Conservation (phyloP, 1,284 basidiomycete species). For the Ustilago loliicola region DNA sequence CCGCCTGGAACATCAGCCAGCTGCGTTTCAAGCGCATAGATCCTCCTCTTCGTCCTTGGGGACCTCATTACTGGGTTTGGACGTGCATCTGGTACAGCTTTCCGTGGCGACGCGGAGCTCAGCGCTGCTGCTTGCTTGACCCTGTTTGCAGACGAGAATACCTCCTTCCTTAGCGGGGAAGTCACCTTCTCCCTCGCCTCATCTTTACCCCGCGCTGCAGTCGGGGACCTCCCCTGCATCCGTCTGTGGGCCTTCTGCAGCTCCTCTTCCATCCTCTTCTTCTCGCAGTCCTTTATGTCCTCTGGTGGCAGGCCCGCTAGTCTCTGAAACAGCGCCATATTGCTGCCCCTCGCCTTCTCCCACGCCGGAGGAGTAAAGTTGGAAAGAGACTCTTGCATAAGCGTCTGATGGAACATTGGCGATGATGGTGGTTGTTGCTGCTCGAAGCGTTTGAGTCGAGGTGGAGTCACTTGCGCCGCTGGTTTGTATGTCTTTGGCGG, state of each 20-base stretch:
- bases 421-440: slow-evolving; percentile 12
- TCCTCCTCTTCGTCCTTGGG: slow-evolving; percentile 39
- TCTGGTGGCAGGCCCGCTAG: slow-evolving; percentile 30
- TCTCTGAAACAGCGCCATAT: slow-evolving; percentile 34
- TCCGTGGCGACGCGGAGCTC: not conserved
- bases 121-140: slow-evolving; percentile 7
- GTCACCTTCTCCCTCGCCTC: not conserved
- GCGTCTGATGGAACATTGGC: slow-evolving; percentile 22
- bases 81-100: not conserved
- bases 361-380: slow-evolving; percentile 40
- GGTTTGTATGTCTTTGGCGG: not conserved
- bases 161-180: not conserved
- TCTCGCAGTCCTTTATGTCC: slow-evolving; percentile 13
- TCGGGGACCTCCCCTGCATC: slow-evolving; percentile 15
- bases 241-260: slow-evolving; percentile 31
- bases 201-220: no score
- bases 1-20: slow-evolving; percentile 1
- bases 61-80: slow-evolving; percentile 19
- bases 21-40: slow-evolving; percentile 53
- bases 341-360: slow-evolving; percentile 11
- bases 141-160: not conserved
- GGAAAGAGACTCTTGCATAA: slow-evolving; percentile 44
- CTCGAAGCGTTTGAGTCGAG: not conserved
- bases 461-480: slow-evolving; percentile 3
- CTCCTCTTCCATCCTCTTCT: slow-evolving; percentile 22